These are phyloP conservation scores for Cladosporium velox DNA, from an alignment of 2,329 filamentous ascomycete species.

Conservation along the genomic window DNA sequence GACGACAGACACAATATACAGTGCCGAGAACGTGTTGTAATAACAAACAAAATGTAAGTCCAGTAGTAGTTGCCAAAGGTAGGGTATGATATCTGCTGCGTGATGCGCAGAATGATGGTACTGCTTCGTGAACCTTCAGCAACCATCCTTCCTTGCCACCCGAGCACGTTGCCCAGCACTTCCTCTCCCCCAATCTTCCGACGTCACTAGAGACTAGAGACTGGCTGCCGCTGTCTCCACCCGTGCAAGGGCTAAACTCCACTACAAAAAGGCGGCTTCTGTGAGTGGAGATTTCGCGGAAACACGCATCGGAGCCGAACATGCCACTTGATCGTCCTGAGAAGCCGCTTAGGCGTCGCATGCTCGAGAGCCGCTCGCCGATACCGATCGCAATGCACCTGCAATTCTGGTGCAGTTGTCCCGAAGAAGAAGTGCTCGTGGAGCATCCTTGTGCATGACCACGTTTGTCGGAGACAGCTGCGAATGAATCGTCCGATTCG, in stretches of 20 bases:
- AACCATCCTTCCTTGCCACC: conserved; percentile 14
- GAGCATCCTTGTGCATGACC: neutral
- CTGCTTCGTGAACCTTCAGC: conserved; percentile 14
- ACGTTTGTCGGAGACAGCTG: neutral
- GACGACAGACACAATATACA: neutral
- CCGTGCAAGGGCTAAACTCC: neutral
- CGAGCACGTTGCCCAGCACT: conserved; percentile 1
- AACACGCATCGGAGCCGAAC: neutral
- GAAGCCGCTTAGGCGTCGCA: neutral
- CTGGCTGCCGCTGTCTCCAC: neutral
- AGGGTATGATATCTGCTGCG: neutral
- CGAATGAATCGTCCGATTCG: neutral
- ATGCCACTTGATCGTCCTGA: neutral
- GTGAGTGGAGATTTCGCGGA: neutral
- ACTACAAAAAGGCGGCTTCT: neutral
- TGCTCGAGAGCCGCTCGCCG: neutral
- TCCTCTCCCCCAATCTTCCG: neutral
- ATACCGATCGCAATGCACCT: neutral
- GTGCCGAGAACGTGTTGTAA: neutral
- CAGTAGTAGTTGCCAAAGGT: neutral
- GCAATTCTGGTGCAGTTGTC: neutral
- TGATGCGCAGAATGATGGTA: conserved; percentile 1
- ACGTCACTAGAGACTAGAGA: conserved; percentile 8
- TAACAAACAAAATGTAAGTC: neutral
- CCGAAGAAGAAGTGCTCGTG: neutral